Conservation (phyloP, 1,284 basidiomycete genomes). For the Trichosporon sp. region DNA sequence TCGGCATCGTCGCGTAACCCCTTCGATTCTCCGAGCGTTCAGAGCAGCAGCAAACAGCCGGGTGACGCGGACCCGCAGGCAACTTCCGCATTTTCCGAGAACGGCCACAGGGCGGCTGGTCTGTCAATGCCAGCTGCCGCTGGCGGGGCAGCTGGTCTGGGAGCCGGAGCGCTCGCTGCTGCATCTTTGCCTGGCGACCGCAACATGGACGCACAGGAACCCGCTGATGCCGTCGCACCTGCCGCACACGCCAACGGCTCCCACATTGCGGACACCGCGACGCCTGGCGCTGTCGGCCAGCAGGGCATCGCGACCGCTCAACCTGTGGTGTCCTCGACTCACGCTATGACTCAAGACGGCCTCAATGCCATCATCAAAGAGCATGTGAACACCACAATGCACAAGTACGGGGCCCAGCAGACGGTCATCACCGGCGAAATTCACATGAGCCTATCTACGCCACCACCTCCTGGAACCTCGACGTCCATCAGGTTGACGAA, state of each 20-base stretch:
- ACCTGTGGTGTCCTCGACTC: not conserved
- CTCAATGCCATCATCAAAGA: conserved; percentile 50
- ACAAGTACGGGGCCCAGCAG: conserved; percentile 14
- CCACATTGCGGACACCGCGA: not conserved
- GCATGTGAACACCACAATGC: conserved; percentile 52
- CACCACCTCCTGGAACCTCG: not conserved
- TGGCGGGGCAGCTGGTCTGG: not conserved
- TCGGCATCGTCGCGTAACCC: conserved; percentile 36
- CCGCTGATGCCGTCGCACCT: not conserved
- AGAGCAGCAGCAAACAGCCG: not conserved
- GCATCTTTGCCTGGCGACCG: not conserved
- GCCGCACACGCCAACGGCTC: not conserved
- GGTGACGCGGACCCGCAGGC: too few relatives aligned
- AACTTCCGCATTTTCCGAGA: not conserved
- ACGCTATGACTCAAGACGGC: not conserved
- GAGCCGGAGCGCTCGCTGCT: not conserved
- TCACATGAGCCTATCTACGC: conserved; percentile 10
- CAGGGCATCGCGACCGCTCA: not conserved
- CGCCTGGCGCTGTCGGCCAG: not conserved
- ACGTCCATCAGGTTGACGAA: conserved; percentile 46
- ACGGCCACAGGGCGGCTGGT: not conserved
- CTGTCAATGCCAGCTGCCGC: conserved; percentile 1
- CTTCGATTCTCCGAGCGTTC: conserved; percentile 37
- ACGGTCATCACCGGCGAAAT: conserved; percentile 48
- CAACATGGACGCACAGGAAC: not conserved